Conservation (phyloP, 345 rosid species). For the Murraya koenigii region DNA sequence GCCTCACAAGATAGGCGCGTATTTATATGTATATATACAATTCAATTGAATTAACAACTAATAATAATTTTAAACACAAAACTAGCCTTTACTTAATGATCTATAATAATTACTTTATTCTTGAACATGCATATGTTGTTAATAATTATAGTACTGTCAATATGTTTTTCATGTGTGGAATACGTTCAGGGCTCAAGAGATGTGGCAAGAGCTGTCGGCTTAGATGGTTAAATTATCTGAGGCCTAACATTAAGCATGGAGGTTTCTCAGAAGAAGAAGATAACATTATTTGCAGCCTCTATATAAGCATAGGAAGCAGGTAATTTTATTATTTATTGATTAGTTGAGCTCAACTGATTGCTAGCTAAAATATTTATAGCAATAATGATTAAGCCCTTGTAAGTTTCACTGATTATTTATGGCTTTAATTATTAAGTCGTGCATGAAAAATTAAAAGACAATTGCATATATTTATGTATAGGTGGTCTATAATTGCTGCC, state of each 20-base stretch:
- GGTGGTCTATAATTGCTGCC: slow-evolving; percentile 89
- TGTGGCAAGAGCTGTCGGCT: slow-evolving; percentile 62
- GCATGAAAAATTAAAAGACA: too few relatives aligned
- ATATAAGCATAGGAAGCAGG: slow-evolving; percentile 57
- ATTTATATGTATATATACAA: background rate
- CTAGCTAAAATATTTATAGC: too few relatives aligned
- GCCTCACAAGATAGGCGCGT: slow-evolving; percentile 69
- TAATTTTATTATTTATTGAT: slow-evolving; percentile 3
- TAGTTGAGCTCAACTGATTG: background rate
- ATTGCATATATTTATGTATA: slow-evolving; percentile 7
- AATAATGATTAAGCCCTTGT: background rate
- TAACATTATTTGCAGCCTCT: slow-evolving; percentile 53
- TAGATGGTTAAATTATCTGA: slow-evolving; percentile 57
- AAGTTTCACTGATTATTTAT: background rate
- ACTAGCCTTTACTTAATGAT: background rate
- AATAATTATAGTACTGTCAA: background rate
- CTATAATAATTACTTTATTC: too few relatives aligned
- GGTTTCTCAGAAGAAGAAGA: slow-evolving; percentile 65
- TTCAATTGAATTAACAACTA: too few relatives aligned
- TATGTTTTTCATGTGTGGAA: background rate
- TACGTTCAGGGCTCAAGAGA: slow-evolving; percentile 44
- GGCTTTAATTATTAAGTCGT: background rate
- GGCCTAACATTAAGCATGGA: slow-evolving; percentile 58
- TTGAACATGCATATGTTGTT: background rate
- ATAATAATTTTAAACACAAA: too few relatives aligned